phyloP scores from a whole-genome alignment of 2,329 filamentous ascomycete species.

The Sarocladium oryzae region DNA sequence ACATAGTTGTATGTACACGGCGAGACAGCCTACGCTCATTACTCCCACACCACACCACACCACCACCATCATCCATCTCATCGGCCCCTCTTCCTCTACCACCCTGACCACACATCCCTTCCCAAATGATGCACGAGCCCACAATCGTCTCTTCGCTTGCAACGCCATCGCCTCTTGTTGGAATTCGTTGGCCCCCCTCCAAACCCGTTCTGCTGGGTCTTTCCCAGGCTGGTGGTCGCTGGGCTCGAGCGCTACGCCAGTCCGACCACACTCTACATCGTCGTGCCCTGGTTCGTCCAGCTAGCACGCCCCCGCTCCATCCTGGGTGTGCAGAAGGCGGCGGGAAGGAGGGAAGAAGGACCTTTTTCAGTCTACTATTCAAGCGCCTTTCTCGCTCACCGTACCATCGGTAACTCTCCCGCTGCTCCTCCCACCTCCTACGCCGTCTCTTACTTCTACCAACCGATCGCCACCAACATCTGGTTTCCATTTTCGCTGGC shows the following conservation, averaged over 20 bases:
- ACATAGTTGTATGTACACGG: too few species aligned
- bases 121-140: constrained; percentile 3
- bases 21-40: too few species aligned
- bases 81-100: neutral
- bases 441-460: neutral
- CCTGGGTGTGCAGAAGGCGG: constrained; percentile 3
- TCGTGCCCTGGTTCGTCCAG: neutral
- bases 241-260: neutral
- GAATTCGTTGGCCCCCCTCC: neutral
- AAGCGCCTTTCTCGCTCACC: constrained; percentile 7
- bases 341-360: neutral
- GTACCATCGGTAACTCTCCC: constrained; percentile 6
- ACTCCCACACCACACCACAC: neutral
- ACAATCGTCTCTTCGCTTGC: constrained; percentile 4
- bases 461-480: neutral
- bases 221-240: constrained; percentile 5
- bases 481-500: neutral
- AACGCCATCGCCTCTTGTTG: neutral
- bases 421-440: neutral
- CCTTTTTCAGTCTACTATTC: neutral
- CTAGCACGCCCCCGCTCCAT: neutral
- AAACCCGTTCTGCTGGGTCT: constrained; percentile 6
- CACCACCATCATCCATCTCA: neutral
- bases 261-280: neutral
- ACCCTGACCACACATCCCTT: neutral